These are phyloP conservation scores for Meredithiella fracta DNA, from an alignment of 2,329 filamentous ascomycete species.

Conservation along the genomic window DNA sequence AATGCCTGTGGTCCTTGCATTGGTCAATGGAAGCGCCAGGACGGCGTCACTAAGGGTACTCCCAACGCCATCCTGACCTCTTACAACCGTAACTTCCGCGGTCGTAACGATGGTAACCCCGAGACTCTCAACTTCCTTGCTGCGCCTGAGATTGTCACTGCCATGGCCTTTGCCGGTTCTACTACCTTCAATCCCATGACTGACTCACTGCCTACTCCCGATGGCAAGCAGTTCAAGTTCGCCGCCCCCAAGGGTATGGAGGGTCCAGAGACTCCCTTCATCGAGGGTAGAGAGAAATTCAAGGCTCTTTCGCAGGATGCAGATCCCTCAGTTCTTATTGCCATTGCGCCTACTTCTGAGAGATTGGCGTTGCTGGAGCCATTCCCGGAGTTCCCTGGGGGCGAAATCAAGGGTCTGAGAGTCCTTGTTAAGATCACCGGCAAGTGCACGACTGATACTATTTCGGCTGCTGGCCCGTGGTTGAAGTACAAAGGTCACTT, in stretches of 20 bases:
- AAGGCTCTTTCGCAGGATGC: slow-evolving; percentile 56
- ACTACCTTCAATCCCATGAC: slow-evolving; percentile 95
- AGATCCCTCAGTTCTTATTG: slow-evolving; percentile 52
- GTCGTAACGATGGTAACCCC: slow-evolving; percentile 90
- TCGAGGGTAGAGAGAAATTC: slow-evolving; percentile 58
- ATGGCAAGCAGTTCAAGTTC: slow-evolving; percentile 74
- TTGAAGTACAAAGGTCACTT: slow-evolving; percentile 98
- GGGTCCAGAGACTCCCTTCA: slow-evolving; percentile 50
- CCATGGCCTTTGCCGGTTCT: slow-evolving; percentile 79
- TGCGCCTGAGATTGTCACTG: slow-evolving; percentile 90
- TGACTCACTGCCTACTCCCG: slow-evolving; percentile 64
- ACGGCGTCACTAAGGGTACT: slow-evolving; percentile 69
- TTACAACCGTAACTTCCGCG: slow-evolving; percentile 97
- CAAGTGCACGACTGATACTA: slow-evolving; percentile 98
- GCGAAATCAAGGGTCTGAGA: slow-evolving; percentile 59
- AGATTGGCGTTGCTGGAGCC: slow-evolving; percentile 84
- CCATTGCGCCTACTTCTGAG: slow-evolving; percentile 72
- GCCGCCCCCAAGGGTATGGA: slow-evolving; percentile 56
- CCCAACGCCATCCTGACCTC: slow-evolving; percentile 89
- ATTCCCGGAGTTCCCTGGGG: slow-evolving; percentile 64
- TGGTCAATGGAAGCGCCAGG: slow-evolving; percentile 87
- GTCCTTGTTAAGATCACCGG: slow-evolving; percentile 94
- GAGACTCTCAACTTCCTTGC: slow-evolving; percentile 98
- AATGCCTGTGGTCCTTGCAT: slow-evolving; percentile 93
- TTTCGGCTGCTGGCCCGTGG: slow-evolving; percentile 92